These are phyloP conservation scores for Ustulina deusta DNA, from an alignment of 2,329 filamentous ascomycete species.

Conservation along the genomic window DNA sequence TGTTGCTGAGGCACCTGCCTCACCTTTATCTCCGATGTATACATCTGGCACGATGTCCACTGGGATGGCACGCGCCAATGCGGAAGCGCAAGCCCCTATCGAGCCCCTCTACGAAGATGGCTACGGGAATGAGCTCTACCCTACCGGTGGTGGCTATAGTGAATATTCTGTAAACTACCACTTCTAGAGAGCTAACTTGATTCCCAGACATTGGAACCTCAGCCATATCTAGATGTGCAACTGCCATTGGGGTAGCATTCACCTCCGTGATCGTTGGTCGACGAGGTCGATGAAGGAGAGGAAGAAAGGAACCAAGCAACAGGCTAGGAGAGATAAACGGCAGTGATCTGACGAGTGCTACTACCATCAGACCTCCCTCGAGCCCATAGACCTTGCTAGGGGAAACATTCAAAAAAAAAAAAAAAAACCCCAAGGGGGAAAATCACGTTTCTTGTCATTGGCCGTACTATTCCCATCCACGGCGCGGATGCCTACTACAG, in stretches of 20 bases:
- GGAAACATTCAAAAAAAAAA: not conserved
- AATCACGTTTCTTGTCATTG: not conserved
- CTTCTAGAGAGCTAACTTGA: not conserved
- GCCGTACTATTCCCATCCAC: not conserved
- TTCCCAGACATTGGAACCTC: too few relatives aligned
- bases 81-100: not conserved
- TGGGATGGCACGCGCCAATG: not conserved
- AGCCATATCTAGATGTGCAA: not conserved
- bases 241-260: not conserved
- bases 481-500: not conserved
- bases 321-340: not conserved
- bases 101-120: not conserved
- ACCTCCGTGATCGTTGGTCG: not conserved
- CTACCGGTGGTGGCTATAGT: not conserved
- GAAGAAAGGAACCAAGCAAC: not conserved
- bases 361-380: not conserved
- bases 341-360: not conserved
- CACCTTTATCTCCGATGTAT: slow-evolving; percentile 19
- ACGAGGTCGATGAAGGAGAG: not conserved
- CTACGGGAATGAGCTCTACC: not conserved
- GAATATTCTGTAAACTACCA: not conserved
- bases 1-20: slow-evolving; percentile 3
- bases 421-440: not conserved
- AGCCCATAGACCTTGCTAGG: too few relatives aligned
- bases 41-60: not conserved